These are phyloP conservation scores for Suhomyces xylopsoci DNA, from an alignment of 805 yeast species.

Conservation along the genomic window DNA sequence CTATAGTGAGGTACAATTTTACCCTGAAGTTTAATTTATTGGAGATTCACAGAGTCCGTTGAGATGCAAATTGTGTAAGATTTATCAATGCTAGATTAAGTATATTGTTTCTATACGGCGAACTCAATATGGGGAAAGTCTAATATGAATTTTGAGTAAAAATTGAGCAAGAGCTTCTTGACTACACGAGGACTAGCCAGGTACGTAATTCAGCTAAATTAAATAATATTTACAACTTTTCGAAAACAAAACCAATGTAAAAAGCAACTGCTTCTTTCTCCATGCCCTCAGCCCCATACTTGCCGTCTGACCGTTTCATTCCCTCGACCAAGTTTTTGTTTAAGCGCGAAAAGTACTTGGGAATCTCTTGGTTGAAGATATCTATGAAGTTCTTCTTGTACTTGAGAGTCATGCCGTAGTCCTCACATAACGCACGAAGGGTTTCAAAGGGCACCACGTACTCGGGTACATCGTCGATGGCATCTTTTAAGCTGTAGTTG, in stretches of 20 bases:
- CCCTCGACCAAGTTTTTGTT: slow-evolving; percentile 64
- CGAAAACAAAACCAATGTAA: slow-evolving; percentile 80
- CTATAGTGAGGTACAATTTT: neutral
- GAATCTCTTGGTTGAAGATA: slow-evolving; percentile 77
- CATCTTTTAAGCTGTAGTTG: slow-evolving; percentile 80
- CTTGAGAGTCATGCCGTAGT: slow-evolving; percentile 69
- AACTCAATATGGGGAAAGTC: neutral
- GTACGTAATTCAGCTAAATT: neutral
- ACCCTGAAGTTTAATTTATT: neutral
- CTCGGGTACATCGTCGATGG: slow-evolving; percentile 95
- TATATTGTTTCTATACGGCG: neutral
- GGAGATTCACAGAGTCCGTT: neutral
- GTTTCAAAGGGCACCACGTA: slow-evolving; percentile 93
- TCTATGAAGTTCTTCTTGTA: slow-evolving; percentile 77
- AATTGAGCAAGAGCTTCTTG: neutral
- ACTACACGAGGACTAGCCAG: neutral
- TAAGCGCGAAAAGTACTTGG: slow-evolving; percentile 55
- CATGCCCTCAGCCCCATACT: slow-evolving; percentile 81
- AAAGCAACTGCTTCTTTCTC: slow-evolving; percentile 90
- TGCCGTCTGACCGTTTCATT: slow-evolving; percentile 73
- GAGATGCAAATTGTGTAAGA: neutral
- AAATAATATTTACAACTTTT: slow-evolving; percentile 37
- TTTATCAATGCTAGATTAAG: neutral
- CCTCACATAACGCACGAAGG: slow-evolving; percentile 78
- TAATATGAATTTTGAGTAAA: neutral